Percentiles rank a stretch among this genome's conserved stretches.
phyloP scores from a whole-genome alignment of 805 yeast genomes.

The Kluyveromyces starmeri region DNA sequence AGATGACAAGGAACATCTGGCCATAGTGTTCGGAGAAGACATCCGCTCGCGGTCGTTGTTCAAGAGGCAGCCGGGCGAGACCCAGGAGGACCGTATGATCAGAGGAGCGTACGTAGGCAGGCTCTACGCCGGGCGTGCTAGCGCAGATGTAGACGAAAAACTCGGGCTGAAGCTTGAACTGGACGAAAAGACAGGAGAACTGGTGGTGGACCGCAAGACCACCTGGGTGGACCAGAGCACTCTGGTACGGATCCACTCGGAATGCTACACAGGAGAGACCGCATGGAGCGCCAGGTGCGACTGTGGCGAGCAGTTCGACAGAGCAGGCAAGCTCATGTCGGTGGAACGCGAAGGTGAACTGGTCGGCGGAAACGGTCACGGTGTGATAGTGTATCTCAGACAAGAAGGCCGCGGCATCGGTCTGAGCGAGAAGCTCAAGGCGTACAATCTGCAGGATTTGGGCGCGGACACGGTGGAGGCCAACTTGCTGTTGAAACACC shows the following conservation, averaged over 20 bases:
- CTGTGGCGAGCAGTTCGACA: conserved; percentile 98
- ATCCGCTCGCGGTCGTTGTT: conserved; percentile 72
- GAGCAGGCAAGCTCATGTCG: conserved; percentile 84
- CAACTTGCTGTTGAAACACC: conserved; percentile 83
- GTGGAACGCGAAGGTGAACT: conserved; percentile 22
- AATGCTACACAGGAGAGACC: conserved; percentile 97
- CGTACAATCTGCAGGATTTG: conserved; percentile 91
- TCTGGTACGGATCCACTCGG: conserved; percentile 86
- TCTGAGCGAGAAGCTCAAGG: conserved; percentile 93
- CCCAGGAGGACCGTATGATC: conserved; percentile 94
- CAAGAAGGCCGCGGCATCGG: conserved; percentile 99
- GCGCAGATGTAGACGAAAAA: conserved; percentile 54
- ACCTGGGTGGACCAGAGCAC: conserved; percentile 33
- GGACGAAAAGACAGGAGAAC: conserved; percentile 32
- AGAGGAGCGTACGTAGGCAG: conserved; percentile 95
- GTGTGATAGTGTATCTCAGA: conserved; percentile 89
- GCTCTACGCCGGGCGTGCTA: conserved; percentile 73
- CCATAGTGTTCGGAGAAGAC: conserved; percentile 92
- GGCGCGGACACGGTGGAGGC: conserved; percentile 99
- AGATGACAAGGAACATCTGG: conserved; percentile 90
- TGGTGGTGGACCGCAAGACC: conserved; percentile 13
- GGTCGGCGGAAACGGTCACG: conserved; percentile 65
- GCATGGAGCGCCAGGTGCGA: conserved; percentile 99
- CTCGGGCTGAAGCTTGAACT: conserved; percentile 34
- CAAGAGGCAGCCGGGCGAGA: conserved; percentile 49